phyloP scores from a whole-genome alignment of 2,329 filamentous ascomycete species.

The Anthostomella pinea region DNA sequence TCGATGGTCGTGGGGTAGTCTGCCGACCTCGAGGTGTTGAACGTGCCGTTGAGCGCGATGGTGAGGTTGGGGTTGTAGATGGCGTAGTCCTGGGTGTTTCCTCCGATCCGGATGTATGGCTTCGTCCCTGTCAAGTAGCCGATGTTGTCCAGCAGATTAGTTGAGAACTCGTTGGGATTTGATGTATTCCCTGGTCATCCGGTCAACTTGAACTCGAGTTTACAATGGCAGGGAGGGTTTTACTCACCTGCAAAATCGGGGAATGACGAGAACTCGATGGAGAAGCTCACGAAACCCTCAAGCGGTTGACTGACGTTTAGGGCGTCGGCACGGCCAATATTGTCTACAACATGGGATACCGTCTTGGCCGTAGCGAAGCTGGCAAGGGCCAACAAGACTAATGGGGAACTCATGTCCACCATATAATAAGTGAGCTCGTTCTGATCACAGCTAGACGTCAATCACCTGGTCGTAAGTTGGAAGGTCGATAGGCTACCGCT shows the following conservation, averaged over 20 bases:
- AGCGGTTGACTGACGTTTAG: slow-evolving; percentile 29
- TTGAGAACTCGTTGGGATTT: slow-evolving; percentile 56
- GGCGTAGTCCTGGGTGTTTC: slow-evolving; percentile 66
- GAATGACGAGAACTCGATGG: slow-evolving; percentile 40
- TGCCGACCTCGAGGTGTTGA: slow-evolving; percentile 45
- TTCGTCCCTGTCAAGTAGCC: slow-evolving; percentile 52
- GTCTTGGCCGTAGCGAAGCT: slow-evolving; percentile 15
- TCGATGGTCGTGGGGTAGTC: slow-evolving; percentile 61
- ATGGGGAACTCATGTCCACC: slow-evolving; percentile 14
- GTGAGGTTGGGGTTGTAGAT: slow-evolving; percentile 54
- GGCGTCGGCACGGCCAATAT: slow-evolving; percentile 6
- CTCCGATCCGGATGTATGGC: slow-evolving; percentile 61
- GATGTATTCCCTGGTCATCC: slow-evolving; percentile 35
- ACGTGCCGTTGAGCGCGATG: slow-evolving; percentile 50
- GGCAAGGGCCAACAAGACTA: slow-evolving; percentile 15
- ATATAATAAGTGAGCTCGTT: no score
- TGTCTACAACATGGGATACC: slow-evolving; percentile 8
- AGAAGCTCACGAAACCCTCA: slow-evolving; percentile 41
- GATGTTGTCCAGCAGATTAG: slow-evolving; percentile 58
- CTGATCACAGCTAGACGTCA: no score
- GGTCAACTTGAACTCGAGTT: slow-evolving; percentile 1
- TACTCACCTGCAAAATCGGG: slow-evolving; percentile 34
- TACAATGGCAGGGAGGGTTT: background rate
- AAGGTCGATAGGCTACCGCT: no score
- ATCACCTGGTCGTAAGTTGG: no score